Evolutionary conservation across 2,329 filamentous ascomycete genomes (phyloP), one percentile per base, ranked within the genome.

Genomic region (Colletotrichum somersetense): DNA sequence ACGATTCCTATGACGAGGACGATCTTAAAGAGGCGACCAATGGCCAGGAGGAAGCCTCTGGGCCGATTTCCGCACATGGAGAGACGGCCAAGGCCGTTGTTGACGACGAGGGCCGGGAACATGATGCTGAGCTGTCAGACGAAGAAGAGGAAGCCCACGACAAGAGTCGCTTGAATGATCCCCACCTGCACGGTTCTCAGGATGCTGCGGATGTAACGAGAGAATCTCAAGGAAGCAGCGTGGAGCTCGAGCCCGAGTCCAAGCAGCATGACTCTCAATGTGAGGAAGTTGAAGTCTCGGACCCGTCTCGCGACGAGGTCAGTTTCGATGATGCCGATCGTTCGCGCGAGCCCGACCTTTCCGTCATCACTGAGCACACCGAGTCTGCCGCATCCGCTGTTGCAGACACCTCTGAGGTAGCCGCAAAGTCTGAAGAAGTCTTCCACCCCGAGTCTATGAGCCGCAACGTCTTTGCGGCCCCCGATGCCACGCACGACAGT

Each of bases 351-450:
- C 52, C 53, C 11, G 58, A 68, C 5, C 46, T 72, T 4, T 69
- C 69, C 5, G 66, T 16, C 44, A 61, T 72, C 55, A 69, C 59
- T 10, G 66, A 72, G 33, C 23, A 64, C 48, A 65, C 59, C 8
- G 69, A 72, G 30, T 53, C 69, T 11, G 59, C 53, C 3, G 23
- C 66, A 6, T 69, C 59, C 8, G 11, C 40, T 5, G 59, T 20
- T 1, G 69, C 23, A 3, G 59, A 72, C 33, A 40, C 10, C 4
- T 64, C 69, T 30, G 38, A 30, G 6, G 1, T 42, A 20, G 59
- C 55, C 5, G 26, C 55, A 5, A 64, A 52, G 40, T 5, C 23
- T 5, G 50, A 63, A 7, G 66, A 57, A 3, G 33, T 33, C 8
- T 30, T 69, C 3, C n/a, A 23, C 10, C 46, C 66, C 3, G 66